Base-by-base conservation (phyloP, 1,139 yeast species). In the Hanseniaspora uvarum region DNA sequence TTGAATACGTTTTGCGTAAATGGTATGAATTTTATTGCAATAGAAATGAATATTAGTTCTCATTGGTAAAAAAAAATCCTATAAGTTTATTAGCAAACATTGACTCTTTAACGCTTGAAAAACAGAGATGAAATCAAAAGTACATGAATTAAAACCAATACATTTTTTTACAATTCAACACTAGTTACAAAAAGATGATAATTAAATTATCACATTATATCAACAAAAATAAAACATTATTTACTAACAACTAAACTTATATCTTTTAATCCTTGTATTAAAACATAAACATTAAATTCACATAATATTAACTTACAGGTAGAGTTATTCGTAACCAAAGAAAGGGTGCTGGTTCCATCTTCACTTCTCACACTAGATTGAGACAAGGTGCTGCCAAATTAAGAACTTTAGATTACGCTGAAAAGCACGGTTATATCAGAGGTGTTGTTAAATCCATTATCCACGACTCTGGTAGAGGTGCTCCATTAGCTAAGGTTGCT, bases 301-400 rank as follows among this genome's bases (percentile, higher is more conserved):
- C 11, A 18, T 30, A 31, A 18, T 28, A 34, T 38, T 53, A 56
- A 55, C 24, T 41, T 55, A 71, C 72, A 84, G 97, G 98, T 86
- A 92, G 98, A 85, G 99, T 94, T 80, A 94, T 94, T 82, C 95
- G 98, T 81, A 92, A 94, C 84, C 98, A 94, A 86, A 89, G 99
- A 87, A 94, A 94, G 81, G 97, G 97, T 84, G 97, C 96, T 79
- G 98, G 98, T 74, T 89, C 97, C 72, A 88, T 94, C 83, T 94
- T 94, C 88, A 86, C 95, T 76, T 83, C 98, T 72, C 95, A 89
- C 92, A 92, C 97, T 82, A 92, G 97, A 80, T 87, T 94, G 77
- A 87, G 98, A 85, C 86, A 94, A 81, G 99, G 98, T 76, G 97
- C 98, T 74, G 99, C 99, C 75, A 92, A 89, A 86, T 85, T 89